Base-by-base conservation (phyloP, 768 basidiomycete genomes). In the Kwoniella heveanensis region DNA sequence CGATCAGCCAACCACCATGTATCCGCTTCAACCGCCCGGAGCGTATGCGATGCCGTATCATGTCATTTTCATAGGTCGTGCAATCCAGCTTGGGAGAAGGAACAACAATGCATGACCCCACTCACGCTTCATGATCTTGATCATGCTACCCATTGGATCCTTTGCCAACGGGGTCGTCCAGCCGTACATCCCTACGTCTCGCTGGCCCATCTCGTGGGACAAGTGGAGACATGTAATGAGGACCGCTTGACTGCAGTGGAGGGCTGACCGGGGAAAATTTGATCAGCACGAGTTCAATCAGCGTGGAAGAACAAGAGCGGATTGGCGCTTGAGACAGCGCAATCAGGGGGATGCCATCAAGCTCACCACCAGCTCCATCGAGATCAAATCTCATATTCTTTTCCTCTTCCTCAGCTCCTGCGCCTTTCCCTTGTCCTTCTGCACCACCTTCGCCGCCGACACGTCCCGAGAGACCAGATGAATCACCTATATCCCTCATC, bases 121-220 rank as follows among this genome's bases (percentile, higher is more conserved):
- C 75, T 68, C 64, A 74, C 75, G 51, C 48, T 72, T 69, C 75
- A 77, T 77, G 54, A 77, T 68, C 36, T 59, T 61, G 26, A 70
- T 27, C 67, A 70, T 77, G 48, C 75, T 77, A 1, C 71, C 73
- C 37, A 51, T 36, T 0, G 75, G 69, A 60, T 77, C 75, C 51
- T 77, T 74, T 29, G 36, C 27, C 19, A 26, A 39, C 0, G 75
- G 75, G 10, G 51, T 53, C 17, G 53, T 65, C 75, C 75, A 77
- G 12, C 67, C 73, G 53, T 74, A 77, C 46, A 62, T 48, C 7
- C 75, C 75, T 6, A 74, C 73, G 26, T 73, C 69, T 8, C 73
- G 37, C 39, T 69, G 50, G 13, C 60, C 62, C 67, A 72, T 72
- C 58, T 77, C 75, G 60, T 74, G 75, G 1, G 65, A 62, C 3